Evolutionary conservation across 441 rosid species (phyloP), one percentile per base, ranked within the genome.

Genomic region (Syzygium malaccense): DNA sequence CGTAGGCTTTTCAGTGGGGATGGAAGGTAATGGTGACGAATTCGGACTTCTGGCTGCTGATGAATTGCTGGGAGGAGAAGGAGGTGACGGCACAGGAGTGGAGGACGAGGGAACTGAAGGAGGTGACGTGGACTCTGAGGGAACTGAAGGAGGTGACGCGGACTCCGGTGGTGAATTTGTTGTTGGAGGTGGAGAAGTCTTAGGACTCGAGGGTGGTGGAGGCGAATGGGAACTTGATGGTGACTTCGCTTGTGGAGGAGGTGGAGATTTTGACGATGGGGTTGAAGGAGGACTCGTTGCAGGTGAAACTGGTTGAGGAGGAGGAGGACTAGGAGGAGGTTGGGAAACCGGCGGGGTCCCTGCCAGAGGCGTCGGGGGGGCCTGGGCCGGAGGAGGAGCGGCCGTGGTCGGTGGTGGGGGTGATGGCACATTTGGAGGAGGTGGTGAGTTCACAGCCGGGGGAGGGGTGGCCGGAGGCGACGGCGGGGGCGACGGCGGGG

Each of bases 61-160:
- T 17, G 94, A 92, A 88, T 89, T 90, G 87, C 85, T 93, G 32
- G 95, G 93, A 91, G 95, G 92, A 92, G 95, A 90, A 58, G 94
- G 93, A 87, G 95, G 92, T 71, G 95, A 91, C 55, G 87, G 88
- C 32, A 93, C 92, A 3, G 94, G 91, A n/a, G 91, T 85, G 55
- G 92, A 79, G 87, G 93, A 33, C 51, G 95, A 93, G 56, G 88
- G 93, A 90, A 75, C 78, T n/a, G 58, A 53, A 25, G 87, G 94
- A 57, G 94, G 95, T 75, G 99, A 92, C 68, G 91, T 90, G 28
- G 91, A 83, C 83, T 4, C n/a, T 45, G 48, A 45, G 48, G 48
- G 48, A 45, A 45, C 48, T 45, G 48, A 53, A 25, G 87, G 94
- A 57, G 94, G 95, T 75, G 99, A 92, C 66, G 91, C 90, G 25